Base-by-base conservation (phyloP, 2,329 filamentous ascomycete genomes). In the Beauveria caledonica region DNA sequence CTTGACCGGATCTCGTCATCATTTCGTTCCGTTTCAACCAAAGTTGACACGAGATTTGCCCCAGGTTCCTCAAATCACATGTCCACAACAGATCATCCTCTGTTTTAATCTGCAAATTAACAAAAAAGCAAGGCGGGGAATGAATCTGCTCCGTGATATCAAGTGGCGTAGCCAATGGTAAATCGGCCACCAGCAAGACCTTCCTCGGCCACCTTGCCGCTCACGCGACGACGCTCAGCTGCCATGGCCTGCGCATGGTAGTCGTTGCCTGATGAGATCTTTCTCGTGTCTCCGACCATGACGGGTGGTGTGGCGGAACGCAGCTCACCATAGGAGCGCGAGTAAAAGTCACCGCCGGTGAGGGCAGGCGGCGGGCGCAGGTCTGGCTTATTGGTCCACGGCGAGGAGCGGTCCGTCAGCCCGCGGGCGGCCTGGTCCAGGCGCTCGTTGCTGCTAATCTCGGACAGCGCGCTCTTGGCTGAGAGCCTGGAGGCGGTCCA, bases 131-230 rank as follows among this genome's bases (percentile, higher is more conserved):
- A 23, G 9, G 21, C 9, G 15, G 13, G 17, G 36, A 17, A 46
- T n/a, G 9, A 9, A 1, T 1, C n/a, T 17, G 3, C 4, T 25
- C 11, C 7, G 2, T 15, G 25, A 29, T 13, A 27, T 42, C 39
- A 61, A 19, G 52, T 52, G 29, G 55, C 60, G 10, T 62, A 58
- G 36, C 60, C 53, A 54, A 58, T 19, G 17, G 60, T 62, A 40
- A 58, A 62, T 11, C 60, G 42, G 42, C 39, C 49, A 21, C 73
- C 76, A 3, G 73, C 83, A 51, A 81, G 75, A 2, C 88, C 88
- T 69, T 92, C 89, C 70, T 92, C 88, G 0, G 81, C 87, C 60
- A 86, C 73, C 76, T 88, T 90, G 1, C 88, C 89, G 68, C 87
- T 91, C 2, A 90, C 87, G 63, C 87, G 85, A 50, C 87, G 75